Conservation (phyloP, 2,329 filamentous ascomycete species). For the Rosellinia necatrix region DNA sequence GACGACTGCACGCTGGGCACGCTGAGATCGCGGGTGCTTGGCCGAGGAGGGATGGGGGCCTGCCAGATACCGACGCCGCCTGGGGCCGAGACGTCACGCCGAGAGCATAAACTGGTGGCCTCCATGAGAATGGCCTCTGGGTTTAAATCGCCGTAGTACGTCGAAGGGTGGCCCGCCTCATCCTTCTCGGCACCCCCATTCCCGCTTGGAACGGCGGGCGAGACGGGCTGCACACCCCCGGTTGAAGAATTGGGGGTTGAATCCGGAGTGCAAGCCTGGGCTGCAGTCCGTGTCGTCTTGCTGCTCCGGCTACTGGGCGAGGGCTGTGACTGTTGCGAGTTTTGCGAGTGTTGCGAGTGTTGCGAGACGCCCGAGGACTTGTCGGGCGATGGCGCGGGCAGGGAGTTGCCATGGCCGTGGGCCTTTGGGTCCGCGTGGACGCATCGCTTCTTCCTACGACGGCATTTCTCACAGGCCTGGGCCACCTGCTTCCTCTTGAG, state of each 20-base stretch:
- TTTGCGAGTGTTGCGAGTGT: conserved; percentile 5
- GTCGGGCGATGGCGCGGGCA: conserved; percentile 4
- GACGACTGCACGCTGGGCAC: conserved; percentile 30
- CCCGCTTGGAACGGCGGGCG: conserved; percentile 10
- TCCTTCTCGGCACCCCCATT: conserved; percentile 25
- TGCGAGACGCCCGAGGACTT: conserved; percentile 3
- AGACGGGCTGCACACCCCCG: conserved; percentile 25
- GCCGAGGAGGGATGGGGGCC: conserved; percentile 35
- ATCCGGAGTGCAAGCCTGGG: no score
- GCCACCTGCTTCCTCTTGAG: conserved; percentile 64
- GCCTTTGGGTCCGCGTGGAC: conserved; percentile 24
- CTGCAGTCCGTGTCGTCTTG: conserved; percentile 1
- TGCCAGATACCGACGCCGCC: conserved; percentile 63
- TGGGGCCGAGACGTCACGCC: conserved; percentile 48
- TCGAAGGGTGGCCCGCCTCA: conserved; percentile 38
- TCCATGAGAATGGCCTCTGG: conserved; percentile 65
- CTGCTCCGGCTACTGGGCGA: conserved; percentile 8
- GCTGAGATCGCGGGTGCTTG: not conserved
- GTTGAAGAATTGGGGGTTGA: conserved; percentile 6
- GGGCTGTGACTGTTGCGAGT: not conserved
- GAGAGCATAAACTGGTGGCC: conserved; percentile 49
- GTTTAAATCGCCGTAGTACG: conserved; percentile 64
- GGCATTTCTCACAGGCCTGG: conserved; percentile 61
- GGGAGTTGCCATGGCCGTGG: not conserved
- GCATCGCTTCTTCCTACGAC: conserved; percentile 54